Base-by-base conservation (phyloP, 2,329 filamentous ascomycete species). In the Hymenoscyphus occultus region DNA sequence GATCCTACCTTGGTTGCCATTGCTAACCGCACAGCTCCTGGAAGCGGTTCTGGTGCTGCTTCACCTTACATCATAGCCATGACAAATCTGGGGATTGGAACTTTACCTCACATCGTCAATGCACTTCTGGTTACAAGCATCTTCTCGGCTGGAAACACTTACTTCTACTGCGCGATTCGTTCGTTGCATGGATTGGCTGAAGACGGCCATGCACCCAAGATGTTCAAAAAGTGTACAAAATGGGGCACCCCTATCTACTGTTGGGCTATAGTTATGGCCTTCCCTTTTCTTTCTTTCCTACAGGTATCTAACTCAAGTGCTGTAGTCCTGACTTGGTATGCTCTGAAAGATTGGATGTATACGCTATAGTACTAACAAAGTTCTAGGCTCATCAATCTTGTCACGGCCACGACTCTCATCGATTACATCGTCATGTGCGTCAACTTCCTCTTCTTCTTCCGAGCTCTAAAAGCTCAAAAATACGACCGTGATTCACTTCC, bases 211-310 rank as follows among this genome's bases (percentile, higher is more conserved):
- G 89, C 90, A 0, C 89, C 89, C 0, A 77, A 74, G 13, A 75
- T 86, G 67, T 88, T 90, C 3, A 82, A 81, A 1, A 84, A 78
- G 57, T 90, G 87, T 74, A 90, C 86, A 0, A 82, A 78, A 61
- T 80, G 78, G 7, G 90, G 90, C 22, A 87, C 83, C 1, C 72
- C 71, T 1, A 68, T 71, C 42, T 92, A 70, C 19, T 91, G 78
- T 90, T 88, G 74, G 88, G 92, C 58, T 69, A 75, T 9, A 74
- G 88, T 39, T 86, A 35, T 59, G 31, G n/a, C 39, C 2, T 35
- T 94, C 71, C 85, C 88, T 0, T 80, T 93, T 10, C 78, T 95
- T 9, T 84, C 86, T 4, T 94, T 93, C 75, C 82, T 94, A 32
- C 87, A 85, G 10, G 82, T 85, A 66, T 82, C 82, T 65, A 83